Conservation (phyloP, 768 basidiomycete genomes). For the Boletus coccyginus region DNA sequence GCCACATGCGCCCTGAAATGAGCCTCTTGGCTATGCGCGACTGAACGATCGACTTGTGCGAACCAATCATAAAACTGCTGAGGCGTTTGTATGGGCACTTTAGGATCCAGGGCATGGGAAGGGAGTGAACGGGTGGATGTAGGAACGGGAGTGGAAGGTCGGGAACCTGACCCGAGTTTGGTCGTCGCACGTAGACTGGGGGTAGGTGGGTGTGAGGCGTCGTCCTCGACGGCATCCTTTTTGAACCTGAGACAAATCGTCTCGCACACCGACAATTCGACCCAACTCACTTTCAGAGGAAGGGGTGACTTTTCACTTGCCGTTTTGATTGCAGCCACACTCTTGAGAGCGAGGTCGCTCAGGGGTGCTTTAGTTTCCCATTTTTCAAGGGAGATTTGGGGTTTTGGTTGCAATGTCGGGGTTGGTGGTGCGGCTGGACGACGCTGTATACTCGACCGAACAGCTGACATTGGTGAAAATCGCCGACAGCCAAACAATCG, state of each 20-base stretch:
- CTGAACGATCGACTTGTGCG: conserved; percentile 80
- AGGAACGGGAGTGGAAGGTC: conserved; percentile 43
- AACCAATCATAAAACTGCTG: conserved; percentile 99
- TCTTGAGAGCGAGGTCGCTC: conserved; percentile 62
- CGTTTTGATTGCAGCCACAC: conserved; percentile 59
- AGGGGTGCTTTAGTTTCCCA: conserved; percentile 88
- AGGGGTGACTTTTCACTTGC: conserved; percentile 60
- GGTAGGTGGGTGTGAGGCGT: conserved; percentile 33
- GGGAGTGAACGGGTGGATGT: conserved; percentile 18
- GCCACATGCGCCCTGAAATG: conserved; percentile 86
- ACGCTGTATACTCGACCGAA: conserved; percentile 21
- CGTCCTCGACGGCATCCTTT: conserved; percentile 43
- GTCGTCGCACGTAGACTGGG: conserved; percentile 34
- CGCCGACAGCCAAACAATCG: neutral
- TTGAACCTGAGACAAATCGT: conserved; percentile 30
- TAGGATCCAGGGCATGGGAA: conserved; percentile 65
- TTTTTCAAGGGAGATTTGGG: conserved; percentile 72
- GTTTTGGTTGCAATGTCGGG: conserved; percentile 36
- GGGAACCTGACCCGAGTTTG: conserved; percentile 42
- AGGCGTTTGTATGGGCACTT: conserved; percentile 78
- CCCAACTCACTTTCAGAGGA: conserved; percentile 66
- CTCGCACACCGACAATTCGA: neutral
- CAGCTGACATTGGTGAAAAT: conserved; percentile 21
- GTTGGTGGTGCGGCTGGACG: conserved; percentile 27
- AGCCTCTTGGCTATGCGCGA: conserved; percentile 91